Base-by-base conservation (phyloP, 2,329 filamentous ascomycete species). In the Simplicillium sp. region DNA sequence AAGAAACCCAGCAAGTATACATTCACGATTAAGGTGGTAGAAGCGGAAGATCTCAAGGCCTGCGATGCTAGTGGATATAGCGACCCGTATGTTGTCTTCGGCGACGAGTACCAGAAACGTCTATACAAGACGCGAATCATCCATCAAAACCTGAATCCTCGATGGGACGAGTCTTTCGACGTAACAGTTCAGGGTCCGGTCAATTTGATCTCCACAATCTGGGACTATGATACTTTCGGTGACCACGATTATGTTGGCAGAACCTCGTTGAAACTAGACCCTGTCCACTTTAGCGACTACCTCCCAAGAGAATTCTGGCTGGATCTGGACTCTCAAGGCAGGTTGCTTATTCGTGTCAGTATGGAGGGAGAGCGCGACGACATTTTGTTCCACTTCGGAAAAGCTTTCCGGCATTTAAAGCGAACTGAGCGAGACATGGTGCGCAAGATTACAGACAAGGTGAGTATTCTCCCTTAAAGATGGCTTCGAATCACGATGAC, bases 291-390 rank as follows among this genome's bases (percentile, higher is more conserved):
- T 63, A 83, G 87, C 51, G 92, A 98, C 60, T 98, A 94, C 57
- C 70, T 97, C 50, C 92, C 92, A 13, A 79, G 89, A 47, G 92
- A 98, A 60, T 97, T 95, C 59, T 98, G 92, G 92, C 77, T 98
- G 14, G 90, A 97, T 56, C 75, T 98, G 36, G 92, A 98, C 59
- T 95, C 90, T 0, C 92, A 98, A 60, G 92, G 92, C 7, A 77
- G 90, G 38, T 64, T 98, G 28, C 65, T 98, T 43, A 76, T 98
- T 39, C 78, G 90, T 47, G 88, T 98, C 39, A 96, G 88, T 57
- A 98, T 98, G 92, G 92, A 98, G 65, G 92, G 92, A 39, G 92
- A 98, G 64, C 78, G 92, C 47, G 92, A 98, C 57, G 92, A 98
- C 57, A 98, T 98, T 44, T 87, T 96, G 54, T 98, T 98, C 61